phyloP scores from a whole-genome alignment of 495 filamentous ascomycete species.

The Podospora australis region DNA sequence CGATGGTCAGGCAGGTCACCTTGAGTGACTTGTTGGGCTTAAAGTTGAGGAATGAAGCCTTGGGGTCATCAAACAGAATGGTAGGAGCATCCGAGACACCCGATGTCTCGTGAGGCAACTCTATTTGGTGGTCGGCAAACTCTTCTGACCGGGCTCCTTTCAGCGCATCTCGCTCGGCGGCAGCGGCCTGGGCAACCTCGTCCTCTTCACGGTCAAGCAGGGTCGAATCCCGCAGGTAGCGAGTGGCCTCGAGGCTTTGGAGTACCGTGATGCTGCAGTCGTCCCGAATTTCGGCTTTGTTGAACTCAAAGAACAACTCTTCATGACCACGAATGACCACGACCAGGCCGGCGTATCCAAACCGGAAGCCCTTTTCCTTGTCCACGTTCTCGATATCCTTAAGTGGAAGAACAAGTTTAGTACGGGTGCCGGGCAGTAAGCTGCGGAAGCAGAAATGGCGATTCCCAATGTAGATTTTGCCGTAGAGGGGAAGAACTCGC shows the following conservation, averaged over 20 bases:
- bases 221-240: constrained; percentile 66
- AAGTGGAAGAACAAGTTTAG: constrained; percentile 86
- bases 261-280: constrained; percentile 81
- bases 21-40: constrained; percentile 75
- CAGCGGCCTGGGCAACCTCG: constrained; percentile 67
- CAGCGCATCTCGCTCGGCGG: constrained; percentile 73
- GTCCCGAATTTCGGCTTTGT: constrained; percentile 65
- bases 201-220: constrained; percentile 62
- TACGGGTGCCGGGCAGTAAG: constrained; percentile 80
- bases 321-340: constrained; percentile 90
- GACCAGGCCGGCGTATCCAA: constrained; percentile 87
- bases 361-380: constrained; percentile 91
- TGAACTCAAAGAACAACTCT: constrained; percentile 95
- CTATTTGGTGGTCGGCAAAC: constrained; percentile 51
- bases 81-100: constrained; percentile 53
- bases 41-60: constrained; percentile 89
- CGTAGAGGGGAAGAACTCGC: constrained; percentile 85
- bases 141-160: constrained; percentile 67
- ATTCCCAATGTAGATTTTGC: constrained; percentile 92
- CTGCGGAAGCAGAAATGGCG: constrained; percentile 92
- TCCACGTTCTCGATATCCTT: constrained; percentile 91
- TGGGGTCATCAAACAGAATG: constrained; percentile 86
- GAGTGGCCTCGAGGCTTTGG: constrained; percentile 64
- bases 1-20: constrained; percentile 94
- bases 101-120: constrained; percentile 47